Percentiles rank a stretch among this genome's conserved stretches.
Conservation (phyloP, 768 basidiomycete genomes). For the Strobilomyces dryophilus region DNA sequence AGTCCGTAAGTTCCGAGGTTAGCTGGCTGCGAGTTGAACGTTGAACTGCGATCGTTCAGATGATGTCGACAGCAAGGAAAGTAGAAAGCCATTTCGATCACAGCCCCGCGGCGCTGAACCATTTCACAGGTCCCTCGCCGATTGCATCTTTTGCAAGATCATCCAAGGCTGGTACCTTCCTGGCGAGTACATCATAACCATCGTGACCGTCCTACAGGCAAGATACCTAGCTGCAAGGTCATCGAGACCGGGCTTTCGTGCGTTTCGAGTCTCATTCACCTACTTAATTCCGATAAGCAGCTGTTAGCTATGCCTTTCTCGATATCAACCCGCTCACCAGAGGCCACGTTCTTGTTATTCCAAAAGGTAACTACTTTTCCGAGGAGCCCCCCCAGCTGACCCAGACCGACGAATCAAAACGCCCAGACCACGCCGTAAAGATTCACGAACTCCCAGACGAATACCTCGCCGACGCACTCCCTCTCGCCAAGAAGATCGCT, state of each 20-base stretch:
- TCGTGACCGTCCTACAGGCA: constrained; percentile 44
- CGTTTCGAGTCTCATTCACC: constrained; percentile 23
- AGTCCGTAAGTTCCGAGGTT: no score
- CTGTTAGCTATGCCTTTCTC: constrained; percentile 74
- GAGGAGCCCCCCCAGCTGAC: background rate
- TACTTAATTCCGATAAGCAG: no score
- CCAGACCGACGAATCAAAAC: background rate
- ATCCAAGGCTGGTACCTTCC: constrained; percentile 59
- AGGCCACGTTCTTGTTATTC: constrained; percentile 90
- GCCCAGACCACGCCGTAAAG: constrained; percentile 78
- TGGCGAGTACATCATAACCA: background rate
- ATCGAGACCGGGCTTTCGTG: constrained; percentile 71
- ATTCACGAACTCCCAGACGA: constrained; percentile 87
- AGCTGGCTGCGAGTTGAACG: no score
- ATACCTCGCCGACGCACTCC: constrained; percentile 70
- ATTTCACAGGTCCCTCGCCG: constrained; percentile 46
- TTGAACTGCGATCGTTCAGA: no score
- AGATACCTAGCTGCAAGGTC: constrained; percentile 87
- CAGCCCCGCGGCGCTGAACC: background rate
- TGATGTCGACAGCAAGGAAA: constrained; percentile 22
- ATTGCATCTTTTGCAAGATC: constrained; percentile 94
- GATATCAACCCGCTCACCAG: constrained; percentile 89
- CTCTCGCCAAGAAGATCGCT: constrained; percentile 85
- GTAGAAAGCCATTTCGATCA: background rate
- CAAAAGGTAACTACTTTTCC: constrained; percentile 62